Percentiles rank a stretch among this genome's conserved stretches.
Conservation (phyloP, 225 moss, liverwort and hornwort genomes). For the Thuidium tamariscinum region DNA sequence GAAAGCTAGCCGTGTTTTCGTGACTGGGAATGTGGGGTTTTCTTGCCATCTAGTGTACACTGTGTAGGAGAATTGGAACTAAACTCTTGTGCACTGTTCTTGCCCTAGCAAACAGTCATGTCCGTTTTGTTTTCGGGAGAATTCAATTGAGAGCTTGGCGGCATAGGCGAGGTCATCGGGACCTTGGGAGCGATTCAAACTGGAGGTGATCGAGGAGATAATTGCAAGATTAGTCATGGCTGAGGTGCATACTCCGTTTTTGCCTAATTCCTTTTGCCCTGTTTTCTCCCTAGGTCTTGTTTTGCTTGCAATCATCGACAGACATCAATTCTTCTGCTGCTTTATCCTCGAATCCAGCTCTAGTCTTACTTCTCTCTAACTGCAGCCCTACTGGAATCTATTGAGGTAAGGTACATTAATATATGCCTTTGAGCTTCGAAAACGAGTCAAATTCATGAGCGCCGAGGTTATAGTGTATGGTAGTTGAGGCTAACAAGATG, state of each 20-base stretch:
- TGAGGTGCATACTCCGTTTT: slow-evolving; percentile 7
- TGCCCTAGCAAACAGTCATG: neutral
- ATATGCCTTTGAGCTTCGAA: neutral
- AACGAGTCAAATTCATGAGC: neutral
- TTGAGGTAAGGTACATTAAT: neutral
- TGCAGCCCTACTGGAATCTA: neutral
- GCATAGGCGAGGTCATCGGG: neutral
- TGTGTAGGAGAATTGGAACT: neutral
- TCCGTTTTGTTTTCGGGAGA: neutral
- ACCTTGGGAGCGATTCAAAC: neutral
- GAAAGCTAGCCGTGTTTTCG: neutral
- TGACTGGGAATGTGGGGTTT: neutral
- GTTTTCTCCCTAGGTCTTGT: neutral
- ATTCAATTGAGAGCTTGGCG: neutral
- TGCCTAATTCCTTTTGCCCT: neutral
- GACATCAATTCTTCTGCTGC: neutral
- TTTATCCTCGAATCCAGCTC: neutral
- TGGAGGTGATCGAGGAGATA: neutral
- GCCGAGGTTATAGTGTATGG: neutral
- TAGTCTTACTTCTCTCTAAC: neutral
- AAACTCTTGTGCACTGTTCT: neutral
- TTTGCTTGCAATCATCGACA: neutral
- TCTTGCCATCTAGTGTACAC: neutral
- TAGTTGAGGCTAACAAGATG: neutral
- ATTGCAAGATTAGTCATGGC: slow-evolving; percentile 2